These are phyloP conservation scores for Chrysanthemum makinoi DNA, from an alignment of 129 eudicot species.

Conservation along the genomic window DNA sequence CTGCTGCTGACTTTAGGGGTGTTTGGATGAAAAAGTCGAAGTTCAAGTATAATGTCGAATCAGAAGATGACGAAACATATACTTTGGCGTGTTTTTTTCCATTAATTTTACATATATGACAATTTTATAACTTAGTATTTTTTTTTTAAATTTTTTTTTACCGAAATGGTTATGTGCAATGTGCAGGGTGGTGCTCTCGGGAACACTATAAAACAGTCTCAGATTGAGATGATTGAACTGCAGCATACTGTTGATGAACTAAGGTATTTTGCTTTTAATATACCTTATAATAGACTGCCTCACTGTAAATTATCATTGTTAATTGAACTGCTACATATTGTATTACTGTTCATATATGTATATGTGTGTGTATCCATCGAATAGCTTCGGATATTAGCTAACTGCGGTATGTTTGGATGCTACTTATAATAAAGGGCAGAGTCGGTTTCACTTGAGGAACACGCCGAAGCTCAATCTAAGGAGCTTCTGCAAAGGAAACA, in stretches of 20 bases:
- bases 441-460: slow-evolving; percentile 67
- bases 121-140: background rate
- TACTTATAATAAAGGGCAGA: slow-evolving; percentile 65
- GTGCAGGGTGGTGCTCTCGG: slow-evolving; percentile 92
- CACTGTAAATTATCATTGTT: slow-evolving; percentile 7
- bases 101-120: background rate
- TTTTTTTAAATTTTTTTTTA: background rate
- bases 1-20: background rate
- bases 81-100: slow-evolving; percentile 52
- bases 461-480: slow-evolving; percentile 66
- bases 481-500: slow-evolving; percentile 72
- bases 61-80: slow-evolving; percentile 77
- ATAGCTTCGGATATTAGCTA: slow-evolving; percentile 23
- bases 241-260: slow-evolving; percentile 81
- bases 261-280: slow-evolving; percentile 50
- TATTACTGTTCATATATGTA: background rate
- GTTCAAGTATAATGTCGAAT: slow-evolving; percentile 27
- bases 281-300: background rate
- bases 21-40: slow-evolving; percentile 28
- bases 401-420: slow-evolving; percentile 23
- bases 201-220: slow-evolving; percentile 83
- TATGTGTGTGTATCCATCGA: slow-evolving; percentile 2
- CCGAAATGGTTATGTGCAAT: slow-evolving; percentile 14
- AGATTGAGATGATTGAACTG: slow-evolving; percentile 79
- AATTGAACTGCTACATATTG: background rate